phyloP scores from a whole-genome alignment of 1,284 basidiomycete species.

The Fomitopsis betulina region DNA sequence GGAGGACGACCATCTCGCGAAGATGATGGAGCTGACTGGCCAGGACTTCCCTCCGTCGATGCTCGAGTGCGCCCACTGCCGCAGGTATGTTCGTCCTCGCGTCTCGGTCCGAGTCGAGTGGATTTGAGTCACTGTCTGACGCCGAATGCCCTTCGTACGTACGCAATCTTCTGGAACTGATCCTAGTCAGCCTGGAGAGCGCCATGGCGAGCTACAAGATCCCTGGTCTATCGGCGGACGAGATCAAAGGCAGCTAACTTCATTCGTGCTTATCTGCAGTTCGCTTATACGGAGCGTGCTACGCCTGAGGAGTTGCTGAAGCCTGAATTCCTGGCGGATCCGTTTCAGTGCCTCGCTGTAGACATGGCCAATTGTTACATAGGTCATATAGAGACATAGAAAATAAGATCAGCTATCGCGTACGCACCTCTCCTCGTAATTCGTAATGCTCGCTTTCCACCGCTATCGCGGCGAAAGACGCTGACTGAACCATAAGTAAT shows the following conservation, averaged over 20 bases:
- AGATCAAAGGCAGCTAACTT: slow-evolving; percentile 12
- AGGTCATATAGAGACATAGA: too few relatives aligned
- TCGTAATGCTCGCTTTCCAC: too few relatives aligned
- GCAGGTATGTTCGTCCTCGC: slow-evolving; percentile 11
- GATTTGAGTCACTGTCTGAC: not conserved
- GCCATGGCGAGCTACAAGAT: slow-evolving; percentile 11
- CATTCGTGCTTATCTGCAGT: slow-evolving; percentile 12
- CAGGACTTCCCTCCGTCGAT: slow-evolving; percentile 9
- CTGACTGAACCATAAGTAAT: too few relatives aligned
- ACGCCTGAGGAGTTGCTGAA: slow-evolving; percentile 10
- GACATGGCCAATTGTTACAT: too few relatives aligned
- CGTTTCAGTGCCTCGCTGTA: too few relatives aligned
- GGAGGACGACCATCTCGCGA: slow-evolving; percentile 17
- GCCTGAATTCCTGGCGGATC: too few relatives aligned
- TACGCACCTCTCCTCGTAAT: too few relatives aligned
- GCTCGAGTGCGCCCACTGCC: slow-evolving; percentile 7
- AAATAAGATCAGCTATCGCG: too few relatives aligned
- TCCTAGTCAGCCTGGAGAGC: slow-evolving; percentile 5
- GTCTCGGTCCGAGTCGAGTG: too few relatives aligned
- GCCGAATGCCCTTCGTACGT: not conserved
- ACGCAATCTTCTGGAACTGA: slow-evolving; percentile 11
- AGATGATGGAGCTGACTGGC: slow-evolving; percentile 18
- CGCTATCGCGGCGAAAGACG: too few relatives aligned
- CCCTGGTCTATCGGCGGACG: slow-evolving; percentile 4
- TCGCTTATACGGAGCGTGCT: slow-evolving; percentile 11